Evolutionary conservation across 805 yeast species (phyloP).

Genomic region (Zygoascus ofunaensis): DNA sequence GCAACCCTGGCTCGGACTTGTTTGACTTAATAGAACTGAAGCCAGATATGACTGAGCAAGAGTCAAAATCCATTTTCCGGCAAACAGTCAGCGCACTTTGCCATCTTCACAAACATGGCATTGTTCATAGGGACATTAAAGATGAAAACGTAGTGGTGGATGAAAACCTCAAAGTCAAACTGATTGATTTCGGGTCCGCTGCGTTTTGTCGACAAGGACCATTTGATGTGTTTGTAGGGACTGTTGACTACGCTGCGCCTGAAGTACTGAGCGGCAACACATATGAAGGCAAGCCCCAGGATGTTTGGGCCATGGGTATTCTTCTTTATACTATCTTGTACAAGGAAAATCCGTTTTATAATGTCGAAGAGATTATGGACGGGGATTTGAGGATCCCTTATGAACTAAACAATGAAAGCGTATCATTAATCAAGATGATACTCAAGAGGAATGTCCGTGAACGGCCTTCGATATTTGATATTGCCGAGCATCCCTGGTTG

Average conservation of each 20-base stretch:
- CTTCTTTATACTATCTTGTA: slow-evolving; percentile 79
- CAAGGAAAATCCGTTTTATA: slow-evolving; percentile 92
- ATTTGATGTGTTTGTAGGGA: slow-evolving; percentile 94
- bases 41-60: slow-evolving; percentile 68
- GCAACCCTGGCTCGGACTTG: slow-evolving; percentile 81
- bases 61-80: slow-evolving; percentile 65
- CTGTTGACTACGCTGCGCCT: slow-evolving; percentile 96
- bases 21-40: slow-evolving; percentile 87
- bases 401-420: slow-evolving; percentile 50
- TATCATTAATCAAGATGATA: slow-evolving; percentile 52
- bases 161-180: slow-evolving; percentile 59
- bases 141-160: slow-evolving; percentile 92
- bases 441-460: slow-evolving; percentile 55
- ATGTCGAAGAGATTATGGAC: slow-evolving; percentile 91
- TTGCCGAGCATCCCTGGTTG: slow-evolving; percentile 67
- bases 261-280: slow-evolving; percentile 85
- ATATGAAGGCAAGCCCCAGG: slow-evolving; percentile 90
- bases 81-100: slow-evolving; percentile 73
- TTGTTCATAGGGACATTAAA: slow-evolving; percentile 89
- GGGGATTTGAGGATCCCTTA: slow-evolving; percentile 71
- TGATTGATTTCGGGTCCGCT: slow-evolving; percentile 94
- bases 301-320: slow-evolving; percentile 95
- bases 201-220: slow-evolving; percentile 88
- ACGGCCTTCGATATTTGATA: slow-evolving; percentile 68
- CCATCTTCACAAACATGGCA: slow-evolving; percentile 77